Base-by-base conservation (phyloP, 441 rosid species). In the Brassica hybrid region DNA sequence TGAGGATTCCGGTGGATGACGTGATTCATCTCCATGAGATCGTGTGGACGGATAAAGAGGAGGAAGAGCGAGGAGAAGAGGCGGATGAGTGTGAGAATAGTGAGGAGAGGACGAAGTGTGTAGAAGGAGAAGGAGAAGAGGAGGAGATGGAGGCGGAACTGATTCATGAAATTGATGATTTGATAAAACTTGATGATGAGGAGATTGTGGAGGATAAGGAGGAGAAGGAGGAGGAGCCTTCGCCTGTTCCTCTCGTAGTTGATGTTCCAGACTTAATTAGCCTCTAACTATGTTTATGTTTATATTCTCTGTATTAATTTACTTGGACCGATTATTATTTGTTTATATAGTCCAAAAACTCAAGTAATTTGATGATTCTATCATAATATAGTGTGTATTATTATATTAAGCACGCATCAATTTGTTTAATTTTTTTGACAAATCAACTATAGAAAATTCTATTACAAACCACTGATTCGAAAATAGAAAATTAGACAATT, bases 241-340 rank as follows among this genome's bases (percentile, higher is more conserved):
- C 32, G 1, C 6, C 58, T 25, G 62, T 52, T 73, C 64, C 52
- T 71, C 72, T 58, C 0, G 64, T 1, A 62, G 62, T 62, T 68
- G 41, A 73, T 62, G 27, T 79, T 73, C 91, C 93, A 19, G 94
- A 93, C 73, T 91, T 91, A 36, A 91, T 91, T 79, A 82, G 77
- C 54, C 85, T 93, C 79, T 87, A 79, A 80, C 13, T 65, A 71
- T 73, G 25, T 9, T 25, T 16, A 54, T 61, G 1, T 23, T 7
- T 36, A 36, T 9, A 9, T 10, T 18, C 5, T 59, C 10, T 69
- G 54, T 77, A 12, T 68, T 73, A 7, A 38, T 36, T 19, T n/a
- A n/a, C 32, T 73, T 54, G 18, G 66, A 25, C 48, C 36, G 8
- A 5, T 60, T 68, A 27, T 14, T 61, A 8, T 36, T 65, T 36